phyloP scores from a whole-genome alignment of 495 filamentous ascomycete species.

The Massariosphaeria phaeospora region DNA sequence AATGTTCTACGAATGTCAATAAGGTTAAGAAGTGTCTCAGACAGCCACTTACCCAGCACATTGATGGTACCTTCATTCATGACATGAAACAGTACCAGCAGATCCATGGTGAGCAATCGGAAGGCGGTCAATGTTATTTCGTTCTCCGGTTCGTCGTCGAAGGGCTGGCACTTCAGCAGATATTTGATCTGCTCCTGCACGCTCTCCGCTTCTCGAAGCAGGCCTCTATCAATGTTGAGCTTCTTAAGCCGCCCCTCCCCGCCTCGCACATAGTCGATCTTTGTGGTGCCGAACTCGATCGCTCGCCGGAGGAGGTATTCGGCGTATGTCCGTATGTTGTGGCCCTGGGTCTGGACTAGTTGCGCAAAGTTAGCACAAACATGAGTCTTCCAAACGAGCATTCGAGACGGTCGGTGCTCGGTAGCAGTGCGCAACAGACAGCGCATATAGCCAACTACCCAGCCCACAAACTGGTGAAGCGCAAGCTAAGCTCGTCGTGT shows the following conservation, averaged over 20 bases:
- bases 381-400: no score
- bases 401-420: no score
- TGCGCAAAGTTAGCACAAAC: conserved; percentile 25
- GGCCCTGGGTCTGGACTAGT: conserved; percentile 87
- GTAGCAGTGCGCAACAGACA: no score
- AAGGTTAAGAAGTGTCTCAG: not conserved
- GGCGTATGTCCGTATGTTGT: conserved; percentile 89
- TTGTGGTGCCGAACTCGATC: conserved; percentile 72
- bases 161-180: conserved; percentile 79
- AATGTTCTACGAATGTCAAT: conserved; percentile 64
- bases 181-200: conserved; percentile 86
- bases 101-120: conserved; percentile 81
- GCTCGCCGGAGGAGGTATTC: conserved; percentile 80
- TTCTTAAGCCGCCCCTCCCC: conserved; percentile 80
- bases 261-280: conserved; percentile 81
- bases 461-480: no score
- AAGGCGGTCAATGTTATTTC: conserved; percentile 98
- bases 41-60: conserved; percentile 66
- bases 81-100: conserved; percentile 85
- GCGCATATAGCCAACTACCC: no score
- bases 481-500: no score
- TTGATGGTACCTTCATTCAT: conserved; percentile 98
- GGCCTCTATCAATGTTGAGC: conserved; percentile 84
- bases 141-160: conserved; percentile 87
- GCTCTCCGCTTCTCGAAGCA: conserved; percentile 85